These are phyloP conservation scores for Remersonia thermophila DNA, from an alignment of 2,329 filamentous ascomycete genomes.

Conservation along the genomic window DNA sequence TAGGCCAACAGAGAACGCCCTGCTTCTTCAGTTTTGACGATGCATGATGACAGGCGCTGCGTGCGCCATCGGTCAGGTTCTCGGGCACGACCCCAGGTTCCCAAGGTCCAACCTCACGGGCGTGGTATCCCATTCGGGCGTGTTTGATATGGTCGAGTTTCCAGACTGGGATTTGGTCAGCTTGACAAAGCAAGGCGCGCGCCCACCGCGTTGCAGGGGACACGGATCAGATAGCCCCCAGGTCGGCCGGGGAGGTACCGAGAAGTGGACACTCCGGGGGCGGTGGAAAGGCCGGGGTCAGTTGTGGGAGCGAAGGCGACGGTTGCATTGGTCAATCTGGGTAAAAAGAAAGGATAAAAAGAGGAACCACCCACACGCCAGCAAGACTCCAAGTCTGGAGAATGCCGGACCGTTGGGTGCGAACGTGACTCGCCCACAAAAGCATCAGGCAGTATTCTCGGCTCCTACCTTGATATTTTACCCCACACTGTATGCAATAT, in stretches of 20 bases:
- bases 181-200: slow-evolving; percentile 18
- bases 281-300: slow-evolving; percentile 5
- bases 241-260: not conserved
- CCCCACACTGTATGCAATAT: slow-evolving; percentile 21
- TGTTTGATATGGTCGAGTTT: slow-evolving; percentile 10
- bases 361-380: slow-evolving; percentile 7
- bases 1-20: no score
- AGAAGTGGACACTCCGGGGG: slow-evolving; percentile 8
- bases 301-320: no score
- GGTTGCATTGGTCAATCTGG: slow-evolving; percentile 18
- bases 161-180: slow-evolving; percentile 18
- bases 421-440: slow-evolving; percentile 1
- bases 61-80: no score
- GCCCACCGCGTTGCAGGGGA: slow-evolving; percentile 4
- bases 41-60: no score
- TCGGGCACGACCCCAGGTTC: no score
- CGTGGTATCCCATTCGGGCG: slow-evolving; percentile 13
- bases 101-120: no score
- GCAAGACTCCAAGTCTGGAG: no score
- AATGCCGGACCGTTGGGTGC: slow-evolving; percentile 8
- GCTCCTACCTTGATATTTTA: slow-evolving; percentile 9
- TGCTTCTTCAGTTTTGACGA: no score
- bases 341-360: slow-evolving; percentile 18
- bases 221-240: slow-evolving; percentile 6
- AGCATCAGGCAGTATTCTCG: slow-evolving; percentile 3